Percentiles rank a stretch among this genome's conserved stretches.
phyloP scores from a whole-genome alignment of 75 land plant species.

The Sequoiadendron giganteum region DNA sequence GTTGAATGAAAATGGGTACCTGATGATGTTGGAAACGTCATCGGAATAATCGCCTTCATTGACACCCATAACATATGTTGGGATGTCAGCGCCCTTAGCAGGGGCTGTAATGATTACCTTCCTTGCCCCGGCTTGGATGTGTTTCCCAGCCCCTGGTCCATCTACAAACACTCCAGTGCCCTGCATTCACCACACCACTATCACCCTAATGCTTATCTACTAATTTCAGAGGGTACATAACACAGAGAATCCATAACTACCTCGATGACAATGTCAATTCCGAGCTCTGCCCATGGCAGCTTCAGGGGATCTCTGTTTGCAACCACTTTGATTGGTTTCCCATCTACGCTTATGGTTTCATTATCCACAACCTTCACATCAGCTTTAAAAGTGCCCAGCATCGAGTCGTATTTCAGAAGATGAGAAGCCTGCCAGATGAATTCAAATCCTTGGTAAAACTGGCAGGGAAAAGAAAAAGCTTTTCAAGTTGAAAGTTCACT shows the following conservation, averaged over 20 bases:
- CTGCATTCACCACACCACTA: slow-evolving; percentile 19
- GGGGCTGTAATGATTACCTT: slow-evolving; percentile 93
- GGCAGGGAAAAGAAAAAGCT: not conserved
- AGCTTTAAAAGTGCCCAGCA: slow-evolving; percentile 83
- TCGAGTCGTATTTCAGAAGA: slow-evolving; percentile 81
- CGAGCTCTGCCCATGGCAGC: slow-evolving; percentile 86
- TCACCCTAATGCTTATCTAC: not conserved
- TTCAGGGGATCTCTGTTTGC: slow-evolving; percentile 76
- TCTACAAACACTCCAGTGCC: slow-evolving; percentile 93
- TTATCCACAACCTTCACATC: slow-evolving; percentile 74
- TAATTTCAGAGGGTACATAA: too few relatives aligned
- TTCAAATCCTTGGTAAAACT: not conserved
- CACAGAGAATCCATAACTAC: slow-evolving; percentile 20
- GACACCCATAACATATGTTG: slow-evolving; percentile 87
- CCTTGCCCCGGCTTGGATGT: slow-evolving; percentile 87
- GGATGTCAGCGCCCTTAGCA: slow-evolving; percentile 87
- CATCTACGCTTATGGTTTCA: slow-evolving; percentile 63
- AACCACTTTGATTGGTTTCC: slow-evolving; percentile 70
- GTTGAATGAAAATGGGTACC: slow-evolving; percentile 25
- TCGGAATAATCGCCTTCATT: slow-evolving; percentile 73
- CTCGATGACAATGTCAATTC: slow-evolving; percentile 93
- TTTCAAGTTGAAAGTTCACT: not conserved
- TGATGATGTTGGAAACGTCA: slow-evolving; percentile 69
- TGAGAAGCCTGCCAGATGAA: slow-evolving; percentile 63
- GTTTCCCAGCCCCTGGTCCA: slow-evolving; percentile 88